These are phyloP conservation scores for Plasmodium chabaudi DNA, from an alignment of 169 alveolate species.

Conservation along the genomic window DNA sequence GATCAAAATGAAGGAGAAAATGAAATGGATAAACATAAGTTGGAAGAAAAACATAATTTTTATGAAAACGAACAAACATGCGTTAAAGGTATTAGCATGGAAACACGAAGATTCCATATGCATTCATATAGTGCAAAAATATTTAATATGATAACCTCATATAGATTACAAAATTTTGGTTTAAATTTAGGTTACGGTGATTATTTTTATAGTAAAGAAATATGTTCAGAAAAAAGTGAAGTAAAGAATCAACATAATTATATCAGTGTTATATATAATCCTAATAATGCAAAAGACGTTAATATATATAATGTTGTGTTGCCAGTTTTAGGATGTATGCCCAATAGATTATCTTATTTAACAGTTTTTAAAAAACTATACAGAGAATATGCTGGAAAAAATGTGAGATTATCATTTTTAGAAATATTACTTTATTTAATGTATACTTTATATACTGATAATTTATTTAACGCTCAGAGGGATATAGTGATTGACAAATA, in stretches of 20 bases:
- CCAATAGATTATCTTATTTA: conserved; percentile 47
- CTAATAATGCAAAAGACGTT: not conserved
- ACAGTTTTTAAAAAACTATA: conserved; percentile 35
- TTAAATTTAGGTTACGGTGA: conserved; percentile 31
- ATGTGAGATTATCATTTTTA: conserved; percentile 38
- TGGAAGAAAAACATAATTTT: conserved; percentile 33
- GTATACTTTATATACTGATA: conserved; percentile 46
- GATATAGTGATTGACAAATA: conserved; percentile 13
- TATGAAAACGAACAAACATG: conserved; percentile 58
- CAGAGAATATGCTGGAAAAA: conserved; percentile 31
- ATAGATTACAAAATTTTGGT: conserved; percentile 71
- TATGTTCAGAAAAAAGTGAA: conserved; percentile 22
- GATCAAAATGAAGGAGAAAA: not conserved
- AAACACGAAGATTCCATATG: conserved; percentile 75
- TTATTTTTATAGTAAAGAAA: conserved; percentile 47
- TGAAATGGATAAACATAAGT: not conserved
- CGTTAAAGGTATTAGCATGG: conserved; percentile 74
- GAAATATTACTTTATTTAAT: conserved; percentile 76
- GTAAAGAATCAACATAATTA: conserved; percentile 55
- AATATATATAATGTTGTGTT: conserved; percentile 69
- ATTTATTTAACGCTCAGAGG: conserved; percentile 16
- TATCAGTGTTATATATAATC: conserved; percentile 33
- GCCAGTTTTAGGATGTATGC: conserved; percentile 69
- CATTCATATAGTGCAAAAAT: conserved; percentile 75
- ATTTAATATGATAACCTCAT: conserved; percentile 71